These are phyloP conservation scores for Candida krabiensis DNA, from an alignment of 805 yeast species.

Conservation along the genomic window DNA sequence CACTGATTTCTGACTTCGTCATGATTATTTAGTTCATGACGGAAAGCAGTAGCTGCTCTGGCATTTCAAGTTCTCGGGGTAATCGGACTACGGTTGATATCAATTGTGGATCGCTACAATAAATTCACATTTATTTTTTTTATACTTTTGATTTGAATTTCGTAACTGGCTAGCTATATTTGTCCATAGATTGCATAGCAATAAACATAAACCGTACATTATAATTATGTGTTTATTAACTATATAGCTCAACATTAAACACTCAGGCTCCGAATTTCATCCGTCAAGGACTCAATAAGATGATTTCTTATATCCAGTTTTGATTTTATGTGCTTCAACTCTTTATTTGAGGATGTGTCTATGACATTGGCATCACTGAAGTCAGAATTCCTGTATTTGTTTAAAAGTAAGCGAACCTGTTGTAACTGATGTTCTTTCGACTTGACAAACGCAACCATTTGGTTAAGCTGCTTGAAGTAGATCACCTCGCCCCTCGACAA, in stretches of 20 bases:
- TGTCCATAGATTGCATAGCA: too few relatives aligned
- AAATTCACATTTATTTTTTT: too few relatives aligned
- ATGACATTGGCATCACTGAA: conserved; percentile 5
- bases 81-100: conserved; percentile 7
- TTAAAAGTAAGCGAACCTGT: conserved; percentile 11
- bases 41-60: too few relatives aligned
- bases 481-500: conserved; percentile 28
- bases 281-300: conserved; percentile 10
- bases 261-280: conserved; percentile 7
- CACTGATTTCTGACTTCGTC: conserved; percentile 69
- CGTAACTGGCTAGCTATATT: too few relatives aligned
- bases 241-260: too few relatives aligned
- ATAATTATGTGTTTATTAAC: too few relatives aligned
- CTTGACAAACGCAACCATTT: conserved; percentile 12
- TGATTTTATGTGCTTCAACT: conserved; percentile 15
- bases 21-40: too few relatives aligned
- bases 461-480: conserved; percentile 26
- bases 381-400: conserved; percentile 21
- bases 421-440: conserved; percentile 21
- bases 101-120: not conserved
- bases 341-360: conserved; percentile 7
- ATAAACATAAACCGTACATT: too few relatives aligned
- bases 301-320: conserved; percentile 18
- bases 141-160: too few relatives aligned
- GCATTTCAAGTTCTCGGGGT: conserved; percentile 12